Conservation (phyloP, 1,284 basidiomycete genomes). For the Tilletiopsis washingtonensis region DNA sequence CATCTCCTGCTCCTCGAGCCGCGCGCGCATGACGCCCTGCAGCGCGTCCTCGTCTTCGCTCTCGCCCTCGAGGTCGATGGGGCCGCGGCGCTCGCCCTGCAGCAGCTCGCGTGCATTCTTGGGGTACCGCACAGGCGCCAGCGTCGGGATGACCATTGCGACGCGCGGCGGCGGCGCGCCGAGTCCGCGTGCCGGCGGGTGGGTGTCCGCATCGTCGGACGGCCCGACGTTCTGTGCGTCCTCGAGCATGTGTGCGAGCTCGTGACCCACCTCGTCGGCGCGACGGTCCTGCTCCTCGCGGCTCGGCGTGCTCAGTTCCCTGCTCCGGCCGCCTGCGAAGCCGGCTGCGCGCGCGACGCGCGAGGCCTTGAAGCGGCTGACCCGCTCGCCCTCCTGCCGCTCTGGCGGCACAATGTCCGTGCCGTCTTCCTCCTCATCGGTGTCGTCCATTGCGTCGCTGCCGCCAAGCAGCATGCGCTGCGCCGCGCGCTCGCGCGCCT, state of each 20-base stretch:
- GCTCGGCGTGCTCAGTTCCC: neutral
- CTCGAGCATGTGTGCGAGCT: slow-evolving; percentile 16
- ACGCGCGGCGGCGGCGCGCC: slow-evolving; percentile 10
- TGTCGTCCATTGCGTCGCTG: neutral
- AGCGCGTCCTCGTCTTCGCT: slow-evolving; percentile 4
- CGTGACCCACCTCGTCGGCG: neutral
- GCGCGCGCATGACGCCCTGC: slow-evolving; percentile 3
- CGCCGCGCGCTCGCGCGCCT: neutral
- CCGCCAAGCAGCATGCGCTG: neutral
- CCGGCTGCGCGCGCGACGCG: neutral
- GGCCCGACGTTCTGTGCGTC: slow-evolving; percentile 19
- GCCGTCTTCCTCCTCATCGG: slow-evolving; percentile 10
- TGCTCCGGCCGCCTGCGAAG: neutral
- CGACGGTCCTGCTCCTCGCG: neutral
- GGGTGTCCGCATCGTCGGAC: neutral
- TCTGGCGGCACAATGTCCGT: slow-evolving; percentile 9
- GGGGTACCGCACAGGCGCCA: slow-evolving; percentile 18
- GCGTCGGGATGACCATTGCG: slow-evolving; percentile 33
- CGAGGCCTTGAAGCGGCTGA: slow-evolving; percentile 1
- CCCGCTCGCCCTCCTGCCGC: neutral
- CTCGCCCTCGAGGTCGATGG: slow-evolving; percentile 3
- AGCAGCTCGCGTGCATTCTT: neutral
- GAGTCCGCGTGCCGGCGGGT: neutral
- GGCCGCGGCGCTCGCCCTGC: neutral
- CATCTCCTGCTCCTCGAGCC: slow-evolving; percentile 5